Base-by-base conservation (phyloP, 768 basidiomycete species). In the Leccinum barrowsii region DNA sequence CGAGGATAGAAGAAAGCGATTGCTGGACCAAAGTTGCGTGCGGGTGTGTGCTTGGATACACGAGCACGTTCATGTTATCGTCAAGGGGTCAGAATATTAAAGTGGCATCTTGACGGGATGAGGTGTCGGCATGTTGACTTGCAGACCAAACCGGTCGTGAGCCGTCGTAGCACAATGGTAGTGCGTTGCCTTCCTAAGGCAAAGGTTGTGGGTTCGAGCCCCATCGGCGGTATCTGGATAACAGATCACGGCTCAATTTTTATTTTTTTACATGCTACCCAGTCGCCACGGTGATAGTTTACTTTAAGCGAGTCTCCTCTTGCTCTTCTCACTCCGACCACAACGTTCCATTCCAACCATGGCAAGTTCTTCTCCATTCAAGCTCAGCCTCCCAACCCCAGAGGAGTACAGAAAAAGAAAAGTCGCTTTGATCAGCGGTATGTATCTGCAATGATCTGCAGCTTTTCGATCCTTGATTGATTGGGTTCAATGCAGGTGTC, bases 371-470 rank as follows among this genome's bases (percentile, higher is more conserved):
- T 50, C 61, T 17, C 61, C 67, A 2, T 81, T 83, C 50, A 82
- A 78, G 62, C 76, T 84, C 53, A 70, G 80, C 62, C 78, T 91
- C 26, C 89, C 88, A 1, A 72, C 88, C n/a, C 82, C 85, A 0
- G 90, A 88, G 66, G 90, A 93, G 63, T 97, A 90, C 72, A 81
- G 83, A 65, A 87, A 89, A 76, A 87, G 94, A 74, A 97, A 96
- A 74, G 92, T 98, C 62, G 94, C 94, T 10, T 78, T 98, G 53
- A 90, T 98, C 64, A 92, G 92, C 65, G 94, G 94, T 92, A 68
- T 48, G 78, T 73, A 24, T 52, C 32, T 46, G 46, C 50, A 17
- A 7, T 4, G 48, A 46, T 13, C 5, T 32, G 17, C 26, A 30
- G 8, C 34, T 6, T 48, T 15, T 42, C 54, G 57, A 35, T 1